These are phyloP conservation scores for Dryadomyces sulphureus DNA, from an alignment of 2,329 filamentous ascomycete genomes.

Conservation along the genomic window DNA sequence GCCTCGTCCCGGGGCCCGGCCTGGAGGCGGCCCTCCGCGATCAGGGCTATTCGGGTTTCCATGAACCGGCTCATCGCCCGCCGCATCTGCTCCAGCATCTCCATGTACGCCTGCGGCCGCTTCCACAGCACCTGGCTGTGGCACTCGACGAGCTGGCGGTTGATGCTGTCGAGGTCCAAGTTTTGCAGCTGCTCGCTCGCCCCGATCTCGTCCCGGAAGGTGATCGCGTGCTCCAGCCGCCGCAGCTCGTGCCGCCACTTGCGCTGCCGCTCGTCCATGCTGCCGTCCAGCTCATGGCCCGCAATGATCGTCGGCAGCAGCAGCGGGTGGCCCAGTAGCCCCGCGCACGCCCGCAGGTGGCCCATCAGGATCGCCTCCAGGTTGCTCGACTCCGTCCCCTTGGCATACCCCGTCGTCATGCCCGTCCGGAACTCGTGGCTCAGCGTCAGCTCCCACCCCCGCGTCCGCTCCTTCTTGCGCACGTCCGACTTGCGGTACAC, in stretches of 20 bases:
- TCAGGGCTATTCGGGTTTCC: slow-evolving; percentile 2
- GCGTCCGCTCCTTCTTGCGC: slow-evolving; percentile 46
- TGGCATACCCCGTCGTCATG: slow-evolving; percentile 45
- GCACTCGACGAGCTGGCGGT: slow-evolving; percentile 47
- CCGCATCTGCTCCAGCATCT: slow-evolving; percentile 11
- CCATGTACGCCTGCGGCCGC: slow-evolving; percentile 40
- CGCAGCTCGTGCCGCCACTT: slow-evolving; percentile 48
- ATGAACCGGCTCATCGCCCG: slow-evolving; percentile 10
- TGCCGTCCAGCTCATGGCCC: slow-evolving; percentile 38
- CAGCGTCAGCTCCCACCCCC: slow-evolving; percentile 50
- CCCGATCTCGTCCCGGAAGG: slow-evolving; percentile 44
- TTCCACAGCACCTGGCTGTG: slow-evolving; percentile 22
- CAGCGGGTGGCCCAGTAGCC: slow-evolving; percentile 40
- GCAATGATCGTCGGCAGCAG: slow-evolving; percentile 44
- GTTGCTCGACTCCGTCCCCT: slow-evolving; percentile 44
- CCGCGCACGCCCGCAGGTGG: slow-evolving; percentile 33
- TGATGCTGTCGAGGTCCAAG: slow-evolving; percentile 44
- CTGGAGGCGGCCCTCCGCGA: background rate
- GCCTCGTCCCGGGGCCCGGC: slow-evolving; percentile 15
- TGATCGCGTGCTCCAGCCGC: slow-evolving; percentile 44
- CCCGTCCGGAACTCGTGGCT: slow-evolving; percentile 38
- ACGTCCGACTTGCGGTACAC: slow-evolving; percentile 53
- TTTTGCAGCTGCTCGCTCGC: slow-evolving; percentile 37
- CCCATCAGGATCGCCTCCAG: slow-evolving; percentile 29
- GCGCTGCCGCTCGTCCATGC: slow-evolving; percentile 46